Evolutionary conservation across 1,284 basidiomycete genomes (phyloP), one percentile per base, ranked within the genome.

Genomic region (Tylopilus microsporus): DNA sequence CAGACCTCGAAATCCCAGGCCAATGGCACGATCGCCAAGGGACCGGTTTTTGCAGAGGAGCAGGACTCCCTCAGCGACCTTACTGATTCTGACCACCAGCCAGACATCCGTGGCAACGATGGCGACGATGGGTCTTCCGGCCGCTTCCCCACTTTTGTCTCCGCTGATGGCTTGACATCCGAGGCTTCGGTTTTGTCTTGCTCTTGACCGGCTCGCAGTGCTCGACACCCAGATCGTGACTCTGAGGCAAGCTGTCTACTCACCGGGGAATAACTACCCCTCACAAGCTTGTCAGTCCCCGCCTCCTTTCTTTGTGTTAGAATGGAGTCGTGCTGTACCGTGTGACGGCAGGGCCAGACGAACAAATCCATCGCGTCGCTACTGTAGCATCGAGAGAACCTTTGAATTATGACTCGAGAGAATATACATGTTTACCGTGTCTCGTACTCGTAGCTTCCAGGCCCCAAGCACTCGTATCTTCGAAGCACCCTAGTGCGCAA

Each of bases 111-210:
- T 55, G 67, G 68, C 43, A 7, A 42, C 58, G 68, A 69, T 42
- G 73, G 75, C 53, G 73, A 75, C 54, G 78, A 76, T 62, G 66
- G 57, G 13, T 72, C 71, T 16, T 76, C 75, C 2, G 71, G 67
- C 45, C 75, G 71, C 36, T 84, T 86, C 68, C 86, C 86, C n/a
- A 88, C 84, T 32, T 88, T 89, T 68, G 74, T 89, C 32, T 80
- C 82, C 30, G 85, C 86, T 25, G 83, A 84, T 42, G 83, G 76
- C 5, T 64, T 82, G 42, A 82, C 78, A 19, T 76, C 76, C 16
- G 76, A 76, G 32, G 76, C 76, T 4, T 75, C 73, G 15, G 63
- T 25, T 25, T 25, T 25, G 25, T 25, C 25, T 25, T 25, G 25
- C 25, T 25, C 25, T 25, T 25, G 25, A 25, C 25, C 25, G 4